Conservation (phyloP, 2,329 filamentous ascomycete species). For the Drechslera avenae region DNA sequence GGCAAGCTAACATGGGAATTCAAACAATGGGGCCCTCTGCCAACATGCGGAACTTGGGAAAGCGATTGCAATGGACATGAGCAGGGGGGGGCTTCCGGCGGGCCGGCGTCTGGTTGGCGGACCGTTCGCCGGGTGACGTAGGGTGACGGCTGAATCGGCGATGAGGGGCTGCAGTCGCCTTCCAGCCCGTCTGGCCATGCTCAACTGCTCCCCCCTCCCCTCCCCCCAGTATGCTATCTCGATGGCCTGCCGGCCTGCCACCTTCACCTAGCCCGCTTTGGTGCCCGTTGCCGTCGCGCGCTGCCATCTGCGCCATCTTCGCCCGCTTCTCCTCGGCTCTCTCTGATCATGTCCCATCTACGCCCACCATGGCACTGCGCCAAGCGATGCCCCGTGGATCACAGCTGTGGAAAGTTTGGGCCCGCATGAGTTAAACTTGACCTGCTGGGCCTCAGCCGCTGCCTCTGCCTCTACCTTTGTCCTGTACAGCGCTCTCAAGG, state of each 20-base stretch:
- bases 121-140: constrained; percentile 6
- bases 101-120: constrained; percentile 7
- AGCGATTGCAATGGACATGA: constrained; percentile 9
- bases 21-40: constrained; percentile 11
- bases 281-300: neutral
- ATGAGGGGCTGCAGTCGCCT: constrained; percentile 6
- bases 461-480: too few species aligned
- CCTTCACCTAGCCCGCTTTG: neutral
- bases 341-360: neutral
- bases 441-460: too few species aligned
- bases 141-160: constrained; percentile 7
- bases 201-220: neutral
- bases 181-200: neutral
- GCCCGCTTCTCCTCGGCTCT: neutral
- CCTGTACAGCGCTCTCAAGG: too few species aligned
- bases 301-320: too few species aligned
- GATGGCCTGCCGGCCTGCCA: neutral
- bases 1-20: constrained; percentile 12
- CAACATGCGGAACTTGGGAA: constrained; percentile 15
- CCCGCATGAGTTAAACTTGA: too few species aligned
- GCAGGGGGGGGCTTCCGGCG: neutral
- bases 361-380: neutral
- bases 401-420: too few species aligned
- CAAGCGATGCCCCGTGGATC: neutral
- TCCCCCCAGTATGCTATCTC: neutral